Conservation (phyloP, 1,284 basidiomycete species). For the Melampsora americana region DNA sequence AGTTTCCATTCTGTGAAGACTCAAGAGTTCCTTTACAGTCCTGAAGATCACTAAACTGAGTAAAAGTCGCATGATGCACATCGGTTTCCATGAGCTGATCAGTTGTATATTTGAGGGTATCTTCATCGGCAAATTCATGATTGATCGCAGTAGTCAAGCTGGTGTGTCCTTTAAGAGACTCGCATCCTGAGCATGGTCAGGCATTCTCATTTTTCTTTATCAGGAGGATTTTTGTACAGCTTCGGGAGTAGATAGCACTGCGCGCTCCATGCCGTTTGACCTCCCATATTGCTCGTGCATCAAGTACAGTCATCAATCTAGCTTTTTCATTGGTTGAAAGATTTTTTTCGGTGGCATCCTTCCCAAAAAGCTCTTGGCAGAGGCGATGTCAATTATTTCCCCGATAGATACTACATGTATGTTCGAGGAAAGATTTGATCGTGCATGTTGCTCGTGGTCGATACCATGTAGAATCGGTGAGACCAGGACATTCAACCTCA, state of each 20-base stretch:
- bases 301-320: conserved; percentile 11
- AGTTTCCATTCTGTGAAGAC: not conserved
- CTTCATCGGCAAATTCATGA: conserved; percentile 4
- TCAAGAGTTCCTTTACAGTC: conserved; percentile 7
- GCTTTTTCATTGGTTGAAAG: too few relatives aligned
- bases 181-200: not conserved
- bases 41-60: not conserved
- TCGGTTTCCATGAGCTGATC: conserved; percentile 6
- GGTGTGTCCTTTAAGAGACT: not conserved
- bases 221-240: not conserved
- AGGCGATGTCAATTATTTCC: conserved; percentile 4
- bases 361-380: conserved; percentile 16
- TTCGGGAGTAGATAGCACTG: conserved; percentile 6
- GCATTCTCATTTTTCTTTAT: not conserved
- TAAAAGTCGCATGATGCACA: conserved; percentile 2
- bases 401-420: conserved; percentile 9
- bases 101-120: conserved; percentile 2
- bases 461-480: conserved; percentile 14
- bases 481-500: not conserved
- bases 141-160: conserved; percentile 2
- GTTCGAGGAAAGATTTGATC: not conserved
- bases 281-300: conserved; percentile 11
- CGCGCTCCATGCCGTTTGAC: not conserved
- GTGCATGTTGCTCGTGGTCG: conserved; percentile 2
- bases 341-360: conserved; percentile 2